Evolutionary conservation across 2,329 filamentous ascomycete species (phyloP).

Genomic region (Aurifilum marmelostoma): DNA sequence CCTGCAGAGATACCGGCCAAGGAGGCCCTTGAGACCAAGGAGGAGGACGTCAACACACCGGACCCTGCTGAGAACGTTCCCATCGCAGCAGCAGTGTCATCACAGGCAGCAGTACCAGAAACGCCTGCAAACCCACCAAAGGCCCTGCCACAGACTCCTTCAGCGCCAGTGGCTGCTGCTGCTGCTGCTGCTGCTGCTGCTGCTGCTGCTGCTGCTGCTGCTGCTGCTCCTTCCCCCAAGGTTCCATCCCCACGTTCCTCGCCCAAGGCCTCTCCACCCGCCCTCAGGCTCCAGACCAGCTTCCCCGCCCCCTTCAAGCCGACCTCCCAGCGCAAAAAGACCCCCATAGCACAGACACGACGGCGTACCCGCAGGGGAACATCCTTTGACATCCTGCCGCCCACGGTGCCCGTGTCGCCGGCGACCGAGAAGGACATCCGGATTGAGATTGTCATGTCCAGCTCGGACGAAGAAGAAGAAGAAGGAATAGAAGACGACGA

Average conservation of each 20-base stretch:
- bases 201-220: constrained; percentile 1
- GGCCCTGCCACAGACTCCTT: not conserved
- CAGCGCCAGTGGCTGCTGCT: not conserved
- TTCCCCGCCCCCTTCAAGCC: constrained; percentile 38
- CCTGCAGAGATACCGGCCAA: not conserved
- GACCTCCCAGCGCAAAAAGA: constrained; percentile 16
- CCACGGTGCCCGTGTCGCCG: not conserved
- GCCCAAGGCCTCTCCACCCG: constrained; percentile 24
- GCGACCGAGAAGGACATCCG: constrained; percentile 30
- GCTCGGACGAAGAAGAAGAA: constrained; percentile 35
- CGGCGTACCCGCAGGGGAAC: constrained; percentile 8
- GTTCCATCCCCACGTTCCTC: constrained; percentile 6
- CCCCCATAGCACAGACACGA: constrained; percentile 16
- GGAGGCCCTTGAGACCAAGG: not conserved
- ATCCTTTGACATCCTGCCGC: not conserved
- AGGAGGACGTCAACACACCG: not conserved
- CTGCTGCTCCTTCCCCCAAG: not conserved
- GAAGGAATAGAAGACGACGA: constrained; percentile 41
- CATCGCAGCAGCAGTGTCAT: not conserved
- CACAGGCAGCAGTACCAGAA: constrained; percentile 2
- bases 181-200: not conserved
- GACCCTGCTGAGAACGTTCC: constrained; percentile 3
- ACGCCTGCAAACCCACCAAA: not conserved
- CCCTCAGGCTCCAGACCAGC: constrained; percentile 29
- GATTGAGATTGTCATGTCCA: constrained; percentile 33